Conservation (phyloP, 2,329 filamentous ascomycete species). For the Alternaria triticimaculans region DNA sequence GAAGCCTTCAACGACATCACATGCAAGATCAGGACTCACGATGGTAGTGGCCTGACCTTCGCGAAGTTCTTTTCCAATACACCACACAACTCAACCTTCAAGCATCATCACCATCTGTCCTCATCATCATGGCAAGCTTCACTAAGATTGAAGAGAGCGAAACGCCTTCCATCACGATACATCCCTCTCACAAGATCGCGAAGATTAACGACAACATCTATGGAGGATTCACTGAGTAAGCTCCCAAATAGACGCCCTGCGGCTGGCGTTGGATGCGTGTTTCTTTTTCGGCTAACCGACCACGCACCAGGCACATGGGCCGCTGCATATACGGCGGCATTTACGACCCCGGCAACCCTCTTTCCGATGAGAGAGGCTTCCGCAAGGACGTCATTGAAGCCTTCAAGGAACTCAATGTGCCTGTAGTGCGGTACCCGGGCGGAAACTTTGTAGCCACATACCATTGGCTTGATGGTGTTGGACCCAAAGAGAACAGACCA, state of each 20-base stretch:
- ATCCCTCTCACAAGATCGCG: constrained; percentile 69
- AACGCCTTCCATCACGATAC: constrained; percentile 69
- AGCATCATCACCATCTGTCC: not conserved
- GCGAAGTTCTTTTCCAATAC: not conserved
- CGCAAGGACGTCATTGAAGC: constrained; percentile 79
- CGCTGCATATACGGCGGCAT: constrained; percentile 88
- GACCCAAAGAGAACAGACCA: constrained; percentile 73
- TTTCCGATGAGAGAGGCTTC: constrained; percentile 78
- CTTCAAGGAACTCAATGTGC: constrained; percentile 74
- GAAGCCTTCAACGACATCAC: constrained; percentile 19
- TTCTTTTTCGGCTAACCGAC: constrained; percentile 30
- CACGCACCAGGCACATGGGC: constrained; percentile 74
- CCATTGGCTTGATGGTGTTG: constrained; percentile 83
- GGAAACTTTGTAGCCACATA: constrained; percentile 87
- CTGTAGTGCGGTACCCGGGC: constrained; percentile 80
- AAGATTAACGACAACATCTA: constrained; percentile 83
- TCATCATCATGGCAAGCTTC: constrained; percentile 70
- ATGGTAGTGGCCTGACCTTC: too few species aligned
- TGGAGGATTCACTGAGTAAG: constrained; percentile 83
- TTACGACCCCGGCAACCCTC: constrained; percentile 75
- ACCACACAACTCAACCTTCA: not conserved
- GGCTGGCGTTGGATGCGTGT: constrained; percentile 1
- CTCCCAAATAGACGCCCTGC: constrained; percentile 10
- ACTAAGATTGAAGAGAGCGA: constrained; percentile 69
- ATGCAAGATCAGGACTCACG: too few species aligned